These are phyloP conservation scores for Choiromyces venosus DNA, from an alignment of 495 filamentous ascomycete species.

Conservation along the genomic window DNA sequence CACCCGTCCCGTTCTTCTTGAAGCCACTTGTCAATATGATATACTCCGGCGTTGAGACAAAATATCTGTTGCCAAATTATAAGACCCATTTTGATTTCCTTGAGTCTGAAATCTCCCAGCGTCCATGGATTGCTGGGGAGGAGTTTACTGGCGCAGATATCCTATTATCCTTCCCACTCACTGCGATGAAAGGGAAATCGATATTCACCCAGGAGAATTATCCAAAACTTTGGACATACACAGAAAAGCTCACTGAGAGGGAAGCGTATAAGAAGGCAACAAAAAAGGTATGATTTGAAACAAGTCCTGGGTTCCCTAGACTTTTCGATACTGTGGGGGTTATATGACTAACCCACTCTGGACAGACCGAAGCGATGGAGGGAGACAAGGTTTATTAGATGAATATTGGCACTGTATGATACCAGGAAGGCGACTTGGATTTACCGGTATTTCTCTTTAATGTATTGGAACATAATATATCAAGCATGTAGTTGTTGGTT, in stretches of 20 bases:
- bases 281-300: constrained; percentile 29
- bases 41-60: constrained; percentile 54
- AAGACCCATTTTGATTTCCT: constrained; percentile 64
- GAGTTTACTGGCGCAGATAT: constrained; percentile 75
- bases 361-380: constrained; percentile 23
- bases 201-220: constrained; percentile 52
- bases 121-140: constrained; percentile 64
- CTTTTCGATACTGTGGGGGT: too few relatives aligned
- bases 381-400: constrained; percentile 3
- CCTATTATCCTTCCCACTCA: constrained; percentile 67
- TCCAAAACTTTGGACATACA: constrained; percentile 57
- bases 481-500: not conserved
- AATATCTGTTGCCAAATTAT: constrained; percentile 60
- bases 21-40: constrained; percentile 66
- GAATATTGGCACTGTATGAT: not conserved
- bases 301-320: not conserved
- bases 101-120: constrained; percentile 61
- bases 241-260: constrained; percentile 55
- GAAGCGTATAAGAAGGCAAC: constrained; percentile 57
- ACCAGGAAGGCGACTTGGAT: not conserved
- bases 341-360: constrained; percentile 1
- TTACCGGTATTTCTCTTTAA: not conserved
- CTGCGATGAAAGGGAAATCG: constrained; percentile 48
- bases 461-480: not conserved
- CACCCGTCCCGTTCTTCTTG: constrained; percentile 76